These are phyloP conservation scores for Zopfia rhizophila DNA, from an alignment of 2,329 filamentous ascomycete species.

Conservation along the genomic window DNA sequence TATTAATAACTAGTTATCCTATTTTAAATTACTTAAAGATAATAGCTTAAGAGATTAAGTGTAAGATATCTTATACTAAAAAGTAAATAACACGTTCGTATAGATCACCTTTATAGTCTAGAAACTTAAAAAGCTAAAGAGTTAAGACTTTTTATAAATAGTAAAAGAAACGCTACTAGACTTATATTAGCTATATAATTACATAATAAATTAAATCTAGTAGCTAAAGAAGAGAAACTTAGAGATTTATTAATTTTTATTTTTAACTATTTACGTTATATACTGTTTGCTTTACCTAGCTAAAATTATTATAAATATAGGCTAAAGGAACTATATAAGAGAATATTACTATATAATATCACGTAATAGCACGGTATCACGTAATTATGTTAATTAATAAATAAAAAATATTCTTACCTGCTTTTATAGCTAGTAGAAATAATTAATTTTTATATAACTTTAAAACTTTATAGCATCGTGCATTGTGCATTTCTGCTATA, in stretches of 20 bases:
- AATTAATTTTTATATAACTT: too few relatives aligned
- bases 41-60: not conserved
- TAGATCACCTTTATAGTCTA: slow-evolving; percentile 39
- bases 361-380: too few relatives aligned
- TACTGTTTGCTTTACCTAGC: too few relatives aligned
- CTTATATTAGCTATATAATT: slow-evolving; percentile 1
- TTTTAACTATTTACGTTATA: not conserved
- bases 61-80: slow-evolving; percentile 30
- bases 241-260: slow-evolving; percentile 1
- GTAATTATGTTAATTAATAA: too few relatives aligned
- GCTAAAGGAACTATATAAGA: too few relatives aligned
- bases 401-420: too few relatives aligned
- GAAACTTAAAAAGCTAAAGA: slow-evolving; percentile 34
- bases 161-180: not conserved
- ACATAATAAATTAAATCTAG: slow-evolving; percentile 1
- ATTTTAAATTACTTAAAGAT: slow-evolving; percentile 28
- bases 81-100: slow-evolving; percentile 55
- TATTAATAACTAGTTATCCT: slow-evolving; percentile 45
- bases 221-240: slow-evolving; percentile 1
- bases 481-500: too few relatives aligned
- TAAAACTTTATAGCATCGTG: too few relatives aligned
- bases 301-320: too few relatives aligned
- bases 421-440: too few relatives aligned
- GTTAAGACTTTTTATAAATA: not conserved
- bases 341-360: too few relatives aligned